A percentile compares a stretch with the other conserved stretches of the same genome.
phyloP scores from a whole-genome alignment of 2,329 filamentous ascomycete genomes.

The Calycina herbarum region DNA sequence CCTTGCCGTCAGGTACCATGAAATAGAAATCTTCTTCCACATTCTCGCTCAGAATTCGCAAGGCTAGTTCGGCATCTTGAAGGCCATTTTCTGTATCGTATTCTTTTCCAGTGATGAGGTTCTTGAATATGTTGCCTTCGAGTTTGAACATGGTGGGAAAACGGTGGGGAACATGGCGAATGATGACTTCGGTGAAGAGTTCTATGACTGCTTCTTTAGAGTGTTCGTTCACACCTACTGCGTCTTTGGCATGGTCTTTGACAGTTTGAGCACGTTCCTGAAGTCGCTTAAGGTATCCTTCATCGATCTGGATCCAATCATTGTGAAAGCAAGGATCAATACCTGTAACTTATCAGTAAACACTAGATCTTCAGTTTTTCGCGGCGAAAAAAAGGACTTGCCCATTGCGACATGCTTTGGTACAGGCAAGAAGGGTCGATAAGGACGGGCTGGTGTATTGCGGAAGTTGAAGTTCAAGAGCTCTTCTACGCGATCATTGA shows the following conservation, averaged over 20 bases:
- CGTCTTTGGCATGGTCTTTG: neutral
- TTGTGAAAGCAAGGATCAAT: neutral
- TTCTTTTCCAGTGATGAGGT: neutral
- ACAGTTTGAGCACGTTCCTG: neutral
- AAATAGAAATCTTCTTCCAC: conserved; percentile 1
- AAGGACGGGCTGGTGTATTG: neutral
- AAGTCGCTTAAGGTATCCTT: neutral
- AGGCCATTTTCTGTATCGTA: neutral
- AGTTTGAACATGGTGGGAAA: neutral
- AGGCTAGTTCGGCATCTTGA: neutral
- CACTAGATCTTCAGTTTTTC: too few relatives aligned
- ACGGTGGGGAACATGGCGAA: neutral
- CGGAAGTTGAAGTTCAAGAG: neutral
- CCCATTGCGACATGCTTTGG: neutral
- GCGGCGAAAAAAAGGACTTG: too few relatives aligned
- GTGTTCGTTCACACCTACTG: neutral
- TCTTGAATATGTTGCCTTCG: neutral
- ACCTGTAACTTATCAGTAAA: too few relatives aligned
- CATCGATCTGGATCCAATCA: neutral
- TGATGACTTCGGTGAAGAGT: neutral
- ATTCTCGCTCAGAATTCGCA: neutral
- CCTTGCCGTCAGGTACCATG: neutral
- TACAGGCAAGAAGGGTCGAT: neutral
- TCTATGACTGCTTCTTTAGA: neutral
- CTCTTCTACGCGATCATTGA: neutral